A percentile compares a stretch with the other conserved stretches of the same genome.
Evolutionary conservation across 192 early-diverging fungal genomes (phyloP).

Genomic region (Podila clonocystis): DNA sequence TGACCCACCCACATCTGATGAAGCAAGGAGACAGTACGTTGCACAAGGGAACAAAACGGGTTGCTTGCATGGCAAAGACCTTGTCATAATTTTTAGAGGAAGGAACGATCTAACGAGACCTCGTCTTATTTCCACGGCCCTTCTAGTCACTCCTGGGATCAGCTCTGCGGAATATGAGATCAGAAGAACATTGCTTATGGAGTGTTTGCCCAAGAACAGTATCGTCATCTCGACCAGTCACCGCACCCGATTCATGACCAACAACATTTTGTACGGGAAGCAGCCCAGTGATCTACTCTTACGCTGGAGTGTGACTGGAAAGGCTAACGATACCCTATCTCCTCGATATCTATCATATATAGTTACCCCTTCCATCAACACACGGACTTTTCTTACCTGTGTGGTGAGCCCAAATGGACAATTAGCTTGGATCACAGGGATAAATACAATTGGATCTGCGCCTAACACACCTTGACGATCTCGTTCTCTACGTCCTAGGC

Average conservation of each 20-base stretch:
- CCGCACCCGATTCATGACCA: conserved; percentile 83
- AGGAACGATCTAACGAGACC: neutral
- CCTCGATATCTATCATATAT: neutral
- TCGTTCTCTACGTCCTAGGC: conserved; percentile 59
- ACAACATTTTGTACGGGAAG: conserved; percentile 82
- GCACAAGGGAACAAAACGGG: too few species aligned
- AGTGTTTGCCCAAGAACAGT: conserved; percentile 69
- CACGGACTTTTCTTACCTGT: conserved; percentile 90
- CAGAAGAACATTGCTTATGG: conserved; percentile 73
- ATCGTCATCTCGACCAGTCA: conserved; percentile 78
- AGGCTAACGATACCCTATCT: neutral
- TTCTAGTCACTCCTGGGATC: conserved; percentile 82
- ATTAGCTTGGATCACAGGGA: too few species aligned
- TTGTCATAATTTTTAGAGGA: too few species aligned
- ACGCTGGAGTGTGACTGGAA: neutral
- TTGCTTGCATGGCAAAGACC: too few species aligned
- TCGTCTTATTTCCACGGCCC: conserved; percentile 6
- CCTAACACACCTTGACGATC: too few species aligned
- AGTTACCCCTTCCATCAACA: conserved; percentile 94
- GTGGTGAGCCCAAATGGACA: conserved; percentile 34
- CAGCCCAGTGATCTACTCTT: neutral
- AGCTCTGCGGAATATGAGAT: conserved; percentile 77
- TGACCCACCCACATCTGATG: conserved; percentile 88
- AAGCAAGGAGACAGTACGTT: conserved; percentile 70
- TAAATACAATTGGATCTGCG: too few species aligned